Percentiles rank a stretch among this genome's conserved stretches.
phyloP scores from a whole-genome alignment of 2,329 filamentous ascomycete species.

The Cordyceps sp. region DNA sequence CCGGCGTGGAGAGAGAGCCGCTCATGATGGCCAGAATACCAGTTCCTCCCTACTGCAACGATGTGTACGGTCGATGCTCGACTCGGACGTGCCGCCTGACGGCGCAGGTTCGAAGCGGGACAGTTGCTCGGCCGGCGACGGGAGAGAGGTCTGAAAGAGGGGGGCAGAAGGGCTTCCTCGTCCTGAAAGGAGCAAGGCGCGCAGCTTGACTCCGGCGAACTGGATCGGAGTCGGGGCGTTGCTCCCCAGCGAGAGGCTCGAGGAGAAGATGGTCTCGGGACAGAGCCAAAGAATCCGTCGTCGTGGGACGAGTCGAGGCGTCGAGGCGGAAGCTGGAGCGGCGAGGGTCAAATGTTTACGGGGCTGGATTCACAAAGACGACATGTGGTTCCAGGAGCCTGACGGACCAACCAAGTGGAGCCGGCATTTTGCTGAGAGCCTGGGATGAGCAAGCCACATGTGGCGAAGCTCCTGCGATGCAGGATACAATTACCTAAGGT shows the following conservation, averaged over 20 bases:
- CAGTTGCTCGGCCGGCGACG: background rate
- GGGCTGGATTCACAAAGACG: constrained; percentile 8
- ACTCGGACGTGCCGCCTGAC: background rate
- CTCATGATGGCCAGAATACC: constrained; percentile 13
- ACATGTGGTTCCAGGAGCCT: constrained; percentile 15
- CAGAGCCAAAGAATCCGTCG: too few species aligned
- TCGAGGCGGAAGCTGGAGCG: constrained; percentile 1
- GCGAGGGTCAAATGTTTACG: background rate
- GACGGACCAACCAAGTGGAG: constrained; percentile 6
- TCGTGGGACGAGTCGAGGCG: too few species aligned
- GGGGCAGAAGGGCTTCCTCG: too few species aligned
- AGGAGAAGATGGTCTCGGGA: too few species aligned
- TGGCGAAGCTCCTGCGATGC: constrained; percentile 3
- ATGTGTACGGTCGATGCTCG: too few species aligned
- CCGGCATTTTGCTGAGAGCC: background rate
- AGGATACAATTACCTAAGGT: too few species aligned
- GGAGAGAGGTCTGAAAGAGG: too few species aligned
- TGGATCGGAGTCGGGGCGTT: too few species aligned
- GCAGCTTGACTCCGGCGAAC: too few species aligned
- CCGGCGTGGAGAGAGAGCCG: constrained; percentile 23
- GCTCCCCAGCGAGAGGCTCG: too few species aligned
- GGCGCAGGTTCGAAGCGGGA: constrained; percentile 1
- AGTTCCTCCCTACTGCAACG: too few species aligned
- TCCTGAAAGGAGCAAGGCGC: too few species aligned
- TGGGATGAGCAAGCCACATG: constrained; percentile 2